Evolutionary conservation across 306 rosid species (phyloP).

Genomic region (Aeschynomene evenia): DNA sequence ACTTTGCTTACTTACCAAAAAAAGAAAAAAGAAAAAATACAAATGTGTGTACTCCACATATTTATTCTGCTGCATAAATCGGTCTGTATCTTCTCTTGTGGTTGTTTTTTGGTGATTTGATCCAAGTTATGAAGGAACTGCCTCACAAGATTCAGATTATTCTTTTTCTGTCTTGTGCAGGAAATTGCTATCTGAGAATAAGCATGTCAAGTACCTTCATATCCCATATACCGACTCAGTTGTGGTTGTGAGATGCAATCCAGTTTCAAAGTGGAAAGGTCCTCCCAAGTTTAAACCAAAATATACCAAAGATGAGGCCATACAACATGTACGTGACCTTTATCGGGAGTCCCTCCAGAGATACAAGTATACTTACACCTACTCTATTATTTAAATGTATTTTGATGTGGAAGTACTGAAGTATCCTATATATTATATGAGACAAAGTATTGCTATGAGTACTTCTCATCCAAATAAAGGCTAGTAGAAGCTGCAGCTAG

Average conservation of each 20-base stretch:
- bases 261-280: conserved; percentile 89
- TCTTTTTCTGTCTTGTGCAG: conserved; percentile 29
- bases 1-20: no score
- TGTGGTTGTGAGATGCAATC: conserved; percentile 91
- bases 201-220: conserved; percentile 87
- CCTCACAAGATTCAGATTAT: conserved; percentile 5
- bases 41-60: not conserved
- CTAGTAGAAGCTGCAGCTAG: conserved; percentile 3
- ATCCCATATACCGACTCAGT: conserved; percentile 78
- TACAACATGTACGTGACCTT: conserved; percentile 76
- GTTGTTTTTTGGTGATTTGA: conserved; percentile 16
- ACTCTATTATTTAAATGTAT: conserved; percentile 20
- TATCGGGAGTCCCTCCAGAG: conserved; percentile 67
- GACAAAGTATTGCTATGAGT: not conserved
- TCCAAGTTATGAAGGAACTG: conserved; percentile 15
- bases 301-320: conserved; percentile 73
- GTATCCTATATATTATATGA: conserved; percentile 14
- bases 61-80: conserved; percentile 23
- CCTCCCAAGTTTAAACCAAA: conserved; percentile 85
- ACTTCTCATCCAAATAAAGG: not conserved
- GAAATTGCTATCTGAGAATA: conserved; percentile 81
- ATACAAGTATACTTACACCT: conserved; percentile 50
- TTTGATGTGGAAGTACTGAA: conserved; percentile 15
- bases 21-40: no score
- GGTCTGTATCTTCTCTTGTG: conserved; percentile 19